Evolutionary conservation across 495 filamentous ascomycete genomes (phyloP), one percentile per base, ranked within the genome.

Genomic region (Pseudotulostoma volvatum): DNA sequence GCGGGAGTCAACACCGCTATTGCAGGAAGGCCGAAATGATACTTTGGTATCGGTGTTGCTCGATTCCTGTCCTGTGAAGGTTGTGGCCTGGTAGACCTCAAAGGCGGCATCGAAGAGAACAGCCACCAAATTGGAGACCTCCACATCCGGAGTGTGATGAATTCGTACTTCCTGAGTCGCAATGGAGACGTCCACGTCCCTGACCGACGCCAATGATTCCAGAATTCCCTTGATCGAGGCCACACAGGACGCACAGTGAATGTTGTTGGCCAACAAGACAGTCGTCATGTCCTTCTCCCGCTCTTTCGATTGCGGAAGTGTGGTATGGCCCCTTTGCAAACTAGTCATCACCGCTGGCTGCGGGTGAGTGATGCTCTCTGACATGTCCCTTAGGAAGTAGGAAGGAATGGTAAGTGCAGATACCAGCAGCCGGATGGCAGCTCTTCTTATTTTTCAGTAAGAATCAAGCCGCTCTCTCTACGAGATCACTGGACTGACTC

Each of bases 221-320:
- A 71, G 52, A 4, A 65, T 48, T 35, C 60, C 57, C 7, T 53
- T 56, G 39, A 71, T 57, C 42, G 66, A 64, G 19, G 64, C 50
- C 11, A 70, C 58, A 40, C 68, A 71, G n/a, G 68, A 71, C 9
- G 66, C 55, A 45, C 68, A 71, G 40, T 70, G 66, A 13, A 71
- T 57, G 37, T 71, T 71, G 43, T 57, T 59, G 35, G 69, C 58
- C 30, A 66, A 58, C 31, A 67, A 57, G 7, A 56, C 57, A 40
- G 63, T 68, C 23, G 23, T 28, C 5, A 28, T 28, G 5, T 28
- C 5, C 23, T 28, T 11, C 11, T 28, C 23, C 23, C 11, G 23
- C 11, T 28, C 23, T 28, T 28, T 28, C 23, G 5, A n/a, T 11
- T 28, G 23, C 23, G 23, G 23, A 11, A 5, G 5, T 11, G 23